Conservation (phyloP, 805 yeast genomes). For the Hanseniaspora lachancei region DNA sequence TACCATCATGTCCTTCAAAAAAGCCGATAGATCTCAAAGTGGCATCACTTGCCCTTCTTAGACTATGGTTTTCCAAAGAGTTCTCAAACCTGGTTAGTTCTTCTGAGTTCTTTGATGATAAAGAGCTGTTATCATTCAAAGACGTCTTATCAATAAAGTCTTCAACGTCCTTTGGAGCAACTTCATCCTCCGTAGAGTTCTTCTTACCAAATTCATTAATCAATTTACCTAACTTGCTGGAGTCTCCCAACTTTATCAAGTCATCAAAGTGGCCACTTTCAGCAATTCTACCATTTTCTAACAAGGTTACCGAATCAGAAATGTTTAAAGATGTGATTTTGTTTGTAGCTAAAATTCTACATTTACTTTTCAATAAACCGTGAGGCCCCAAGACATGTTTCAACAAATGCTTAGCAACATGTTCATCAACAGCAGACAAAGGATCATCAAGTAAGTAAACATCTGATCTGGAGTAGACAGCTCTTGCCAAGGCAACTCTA, state of each 20-base stretch:
- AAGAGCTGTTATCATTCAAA: slow-evolving; percentile 17
- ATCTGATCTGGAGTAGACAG: slow-evolving; percentile 90
- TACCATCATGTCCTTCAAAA: slow-evolving; percentile 27
- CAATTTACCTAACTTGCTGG: slow-evolving; percentile 40
- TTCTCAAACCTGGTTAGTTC: slow-evolving; percentile 22
- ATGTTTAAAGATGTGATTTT: slow-evolving; percentile 66
- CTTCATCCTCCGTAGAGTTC: slow-evolving; percentile 18
- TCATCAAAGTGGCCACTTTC: slow-evolving; percentile 54
- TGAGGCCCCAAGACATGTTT: slow-evolving; percentile 69
- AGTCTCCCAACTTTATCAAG: slow-evolving; percentile 23
- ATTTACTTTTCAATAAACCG: slow-evolving; percentile 63
- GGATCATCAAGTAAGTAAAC: slow-evolving; percentile 84
- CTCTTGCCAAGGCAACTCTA: slow-evolving; percentile 83
- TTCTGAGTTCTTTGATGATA: slow-evolving; percentile 24
- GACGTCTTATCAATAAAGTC: slow-evolving; percentile 14
- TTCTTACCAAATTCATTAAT: slow-evolving; percentile 37
- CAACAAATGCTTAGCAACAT: slow-evolving; percentile 78
- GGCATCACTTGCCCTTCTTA: slow-evolving; percentile 51
- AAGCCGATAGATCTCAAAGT: slow-evolving; percentile 26
- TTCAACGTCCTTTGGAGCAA: not conserved
- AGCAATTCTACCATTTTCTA: slow-evolving; percentile 52
- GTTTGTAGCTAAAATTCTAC: slow-evolving; percentile 75
- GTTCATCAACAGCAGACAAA: slow-evolving; percentile 93
- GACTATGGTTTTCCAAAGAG: slow-evolving; percentile 28
- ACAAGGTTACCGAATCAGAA: slow-evolving; percentile 57